Percentiles rank a stretch among this genome's conserved stretches.
Evolutionary conservation across 2,329 filamentous ascomycete genomes (phyloP).

Genomic region (Aspergillus alliaceus): DNA sequence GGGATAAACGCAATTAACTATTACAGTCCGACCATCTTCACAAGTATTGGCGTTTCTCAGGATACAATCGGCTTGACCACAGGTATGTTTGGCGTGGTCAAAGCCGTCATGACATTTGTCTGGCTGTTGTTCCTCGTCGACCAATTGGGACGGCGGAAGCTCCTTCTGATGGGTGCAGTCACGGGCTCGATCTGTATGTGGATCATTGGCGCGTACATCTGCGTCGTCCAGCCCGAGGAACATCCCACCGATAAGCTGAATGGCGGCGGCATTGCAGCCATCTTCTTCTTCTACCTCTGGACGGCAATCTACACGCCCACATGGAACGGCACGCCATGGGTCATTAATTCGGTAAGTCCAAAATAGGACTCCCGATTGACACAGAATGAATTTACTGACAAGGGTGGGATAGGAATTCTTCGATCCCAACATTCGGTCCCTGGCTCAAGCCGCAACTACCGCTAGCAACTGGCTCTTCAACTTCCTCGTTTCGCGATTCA

Average conservation of each 20-base stretch:
- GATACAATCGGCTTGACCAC: conserved; percentile 63
- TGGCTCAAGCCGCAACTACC: conserved; percentile 68
- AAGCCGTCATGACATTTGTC: conserved; percentile 65
- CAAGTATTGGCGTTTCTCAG: conserved; percentile 59
- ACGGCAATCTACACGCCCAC: conserved; percentile 70
- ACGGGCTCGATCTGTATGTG: conserved; percentile 51
- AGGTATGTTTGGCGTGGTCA: conserved; percentile 75
- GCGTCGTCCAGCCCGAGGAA: conserved; percentile 31
- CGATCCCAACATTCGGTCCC: conserved; percentile 65
- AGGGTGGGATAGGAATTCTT: conserved; percentile 59
- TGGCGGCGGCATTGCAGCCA: conserved; percentile 42
- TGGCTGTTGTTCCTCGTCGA: conserved; percentile 71
- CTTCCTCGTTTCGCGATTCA: conserved; percentile 38
- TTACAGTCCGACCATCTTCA: conserved; percentile 68
- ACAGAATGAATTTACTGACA: conserved; percentile 9
- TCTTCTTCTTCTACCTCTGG: conserved; percentile 72
- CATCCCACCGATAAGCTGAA: conserved; percentile 24
- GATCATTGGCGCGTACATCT: conserved; percentile 35
- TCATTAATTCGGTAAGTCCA: conserved; percentile 58
- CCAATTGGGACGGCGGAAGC: conserved; percentile 59
- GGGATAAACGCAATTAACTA: conserved; percentile 84
- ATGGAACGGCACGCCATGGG: conserved; percentile 76
- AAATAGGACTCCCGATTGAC: background rate
- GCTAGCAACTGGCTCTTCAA: conserved; percentile 38
- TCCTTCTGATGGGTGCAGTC: conserved; percentile 64